Evolutionary conservation across 2,329 filamentous ascomycete species (phyloP), one percentile per base, ranked within the genome.

Genomic region (Cordyceps sp.): DNA sequence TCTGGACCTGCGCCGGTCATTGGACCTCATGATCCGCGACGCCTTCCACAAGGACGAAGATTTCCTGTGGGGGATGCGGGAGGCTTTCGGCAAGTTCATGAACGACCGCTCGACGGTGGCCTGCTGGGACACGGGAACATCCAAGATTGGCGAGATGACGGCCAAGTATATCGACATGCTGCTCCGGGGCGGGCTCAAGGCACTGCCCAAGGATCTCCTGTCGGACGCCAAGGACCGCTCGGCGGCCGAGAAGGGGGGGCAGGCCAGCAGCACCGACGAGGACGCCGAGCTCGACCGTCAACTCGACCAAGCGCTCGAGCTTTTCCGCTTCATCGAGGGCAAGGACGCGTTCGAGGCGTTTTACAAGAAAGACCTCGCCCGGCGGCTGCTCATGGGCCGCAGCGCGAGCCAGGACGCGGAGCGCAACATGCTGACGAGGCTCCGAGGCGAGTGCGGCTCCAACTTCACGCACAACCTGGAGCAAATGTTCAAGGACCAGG

Each of bases 401-500:
- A 94, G 85, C 49, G 86, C 88, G 16, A 94, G 84, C 48, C 81
- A 88, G 34, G 90, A 98, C 54, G 88, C 90, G 0, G 92, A 98
- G 58, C 73, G 86, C 39, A 93, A 80, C 55, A 98, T 98, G 90
- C 68, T 98, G 30, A 68, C 81, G 18, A 83, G 92, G 42, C 65
- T 98, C 19, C 88, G 90, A 57, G 80, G 76, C 42, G 90, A 98
- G 60, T 98, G 90, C 49, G 90, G 90, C 25, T 79, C 82, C 12
- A 81, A 73, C 43, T 96, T 98, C 51, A 98, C 90, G 0, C 86
- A 93, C 49, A 98, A 98, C 46, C 65, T 99, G 1, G 92, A 99
- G 55, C 83, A 88, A 39, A 99, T 99, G 90, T 98, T 99, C 63
- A 93, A 93, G 53, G 90, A 99, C 47, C 84, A 96, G 53, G 86